Conservation (phyloP, 495 filamentous ascomycete species). For the Viridothelium virens region DNA sequence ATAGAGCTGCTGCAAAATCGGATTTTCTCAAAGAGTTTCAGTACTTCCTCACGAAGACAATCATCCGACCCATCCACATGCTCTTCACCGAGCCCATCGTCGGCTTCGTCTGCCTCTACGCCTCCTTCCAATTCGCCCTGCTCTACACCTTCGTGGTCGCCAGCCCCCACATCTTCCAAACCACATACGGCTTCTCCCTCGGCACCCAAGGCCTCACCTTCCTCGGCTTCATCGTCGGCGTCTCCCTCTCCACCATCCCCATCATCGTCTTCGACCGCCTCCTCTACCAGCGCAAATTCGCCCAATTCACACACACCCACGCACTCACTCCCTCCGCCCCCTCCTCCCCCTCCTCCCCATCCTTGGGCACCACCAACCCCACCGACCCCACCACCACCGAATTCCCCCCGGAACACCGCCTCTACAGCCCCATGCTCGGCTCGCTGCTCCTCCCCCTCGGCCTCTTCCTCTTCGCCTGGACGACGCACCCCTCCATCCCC, state of each 20-base stretch:
- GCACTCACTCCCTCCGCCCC: no score
- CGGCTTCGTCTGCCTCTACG: conserved; percentile 26
- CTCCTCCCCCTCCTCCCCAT: no score
- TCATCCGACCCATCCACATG: conserved; percentile 30
- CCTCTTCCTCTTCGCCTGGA: conserved; percentile 45
- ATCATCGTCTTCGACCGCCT: conserved; percentile 19
- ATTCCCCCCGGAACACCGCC: conserved; percentile 27
- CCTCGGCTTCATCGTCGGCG: conserved; percentile 26
- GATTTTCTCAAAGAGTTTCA: conserved; percentile 15
- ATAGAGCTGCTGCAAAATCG: conserved; percentile 14
- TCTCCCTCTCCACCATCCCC: conserved; percentile 18
- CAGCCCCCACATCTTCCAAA: conserved; percentile 23
- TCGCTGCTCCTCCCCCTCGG: conserved; percentile 23
- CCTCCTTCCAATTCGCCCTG: conserved; percentile 28
- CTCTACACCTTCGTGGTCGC: conserved; percentile 29
- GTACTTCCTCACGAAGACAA: conserved; percentile 24
- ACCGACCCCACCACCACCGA: conserved; percentile 5
- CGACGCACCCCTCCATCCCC: conserved; percentile 35
- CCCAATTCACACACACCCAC: conserved; percentile 13
- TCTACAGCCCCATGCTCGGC: conserved; percentile 23
- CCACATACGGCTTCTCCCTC: conserved; percentile 24
- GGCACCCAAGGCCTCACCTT: conserved; percentile 25
- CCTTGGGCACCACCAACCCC: not conserved
- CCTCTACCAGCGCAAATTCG: conserved; percentile 24
- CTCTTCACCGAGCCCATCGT: conserved; percentile 31